Evolutionary conservation across 345 rosid genomes (phyloP).

Genomic region (Eucalyptus marginata): DNA sequence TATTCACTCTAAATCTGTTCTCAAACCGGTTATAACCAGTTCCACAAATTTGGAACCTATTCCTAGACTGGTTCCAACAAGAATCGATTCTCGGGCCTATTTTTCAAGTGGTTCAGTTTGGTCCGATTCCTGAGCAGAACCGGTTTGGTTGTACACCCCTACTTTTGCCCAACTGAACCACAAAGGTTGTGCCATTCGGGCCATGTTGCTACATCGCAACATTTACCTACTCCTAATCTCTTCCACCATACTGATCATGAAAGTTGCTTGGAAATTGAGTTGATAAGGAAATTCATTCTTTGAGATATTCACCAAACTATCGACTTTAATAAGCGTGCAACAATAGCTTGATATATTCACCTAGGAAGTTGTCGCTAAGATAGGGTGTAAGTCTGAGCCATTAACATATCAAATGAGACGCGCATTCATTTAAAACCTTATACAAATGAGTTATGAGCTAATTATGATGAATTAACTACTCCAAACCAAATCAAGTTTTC

Average conservation of each 20-base stretch:
- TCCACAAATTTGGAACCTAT: too few relatives aligned
- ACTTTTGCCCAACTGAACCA: too few relatives aligned
- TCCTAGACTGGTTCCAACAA: rapidly evolving
- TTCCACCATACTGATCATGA: neutral
- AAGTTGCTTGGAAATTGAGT: rapidly evolving
- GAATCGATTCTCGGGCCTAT: rapidly evolving
- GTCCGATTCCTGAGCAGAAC: rapidly evolving
- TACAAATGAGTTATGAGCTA: neutral
- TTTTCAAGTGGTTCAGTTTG: rapidly evolving
- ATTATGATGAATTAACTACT: neutral
- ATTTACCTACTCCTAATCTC: neutral
- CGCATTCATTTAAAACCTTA: neutral
- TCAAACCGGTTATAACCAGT: rapidly evolving
- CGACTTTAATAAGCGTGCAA: neutral
- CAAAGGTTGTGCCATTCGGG: too few relatives aligned
- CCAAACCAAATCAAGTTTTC: neutral
- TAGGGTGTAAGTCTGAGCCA: rapidly evolving
- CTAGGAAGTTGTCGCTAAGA: neutral
- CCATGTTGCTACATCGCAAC: neutral
- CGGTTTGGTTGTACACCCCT: too few relatives aligned
- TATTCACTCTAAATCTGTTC: too few relatives aligned
- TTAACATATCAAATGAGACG: rapidly evolving
- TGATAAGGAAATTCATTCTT: neutral
- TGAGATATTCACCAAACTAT: neutral
- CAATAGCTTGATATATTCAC: neutral